A percentile compares a stretch with the other conserved stretches of the same genome.
These are phyloP conservation scores for Tetrahymena borealis DNA, from an alignment of 73 alveolate species.

Conservation along the genomic window DNA sequence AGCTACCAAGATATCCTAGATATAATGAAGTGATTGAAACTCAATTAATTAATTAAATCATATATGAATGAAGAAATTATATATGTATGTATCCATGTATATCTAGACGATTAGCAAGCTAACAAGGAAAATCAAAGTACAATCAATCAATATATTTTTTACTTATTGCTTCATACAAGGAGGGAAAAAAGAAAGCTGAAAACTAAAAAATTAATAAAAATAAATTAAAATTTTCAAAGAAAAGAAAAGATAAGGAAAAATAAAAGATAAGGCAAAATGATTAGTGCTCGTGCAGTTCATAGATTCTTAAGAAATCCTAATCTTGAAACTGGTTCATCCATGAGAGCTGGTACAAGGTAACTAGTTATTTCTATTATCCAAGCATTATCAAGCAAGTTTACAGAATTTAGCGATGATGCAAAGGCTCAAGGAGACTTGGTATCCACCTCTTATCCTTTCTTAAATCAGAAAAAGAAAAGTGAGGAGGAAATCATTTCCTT, in stretches of 20 bases:
- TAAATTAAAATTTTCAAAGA: not conserved
- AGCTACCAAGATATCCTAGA: not conserved
- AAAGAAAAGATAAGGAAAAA: not conserved
- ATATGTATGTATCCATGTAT: not conserved
- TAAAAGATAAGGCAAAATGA: not conserved
- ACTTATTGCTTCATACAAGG: not conserved
- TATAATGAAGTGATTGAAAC: not conserved
- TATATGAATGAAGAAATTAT: not conserved
- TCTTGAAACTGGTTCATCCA: constrained; percentile 9
- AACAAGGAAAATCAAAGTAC: not conserved
- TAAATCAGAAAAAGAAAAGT: not conserved
- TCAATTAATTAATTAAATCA: too few relatives aligned
- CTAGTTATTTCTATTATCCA: not conserved
- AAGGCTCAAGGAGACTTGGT: not conserved
- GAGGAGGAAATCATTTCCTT: not conserved
- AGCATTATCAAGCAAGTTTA: not conserved
- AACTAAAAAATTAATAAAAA: not conserved
- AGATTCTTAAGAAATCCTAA: constrained; percentile 31
- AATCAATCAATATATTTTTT: not conserved
- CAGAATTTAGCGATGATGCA: not conserved
- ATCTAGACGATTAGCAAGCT: not conserved
- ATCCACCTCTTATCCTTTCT: not conserved
- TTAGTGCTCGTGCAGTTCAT: constrained; percentile 29
- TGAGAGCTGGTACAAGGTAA: constrained; percentile 41
- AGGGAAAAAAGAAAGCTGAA: not conserved